A percentile compares a stretch with the other conserved stretches of the same genome.
These are phyloP conservation scores for Microdochium bolleyi DNA, from an alignment of 2,329 filamentous ascomycete genomes.

Conservation along the genomic window DNA sequence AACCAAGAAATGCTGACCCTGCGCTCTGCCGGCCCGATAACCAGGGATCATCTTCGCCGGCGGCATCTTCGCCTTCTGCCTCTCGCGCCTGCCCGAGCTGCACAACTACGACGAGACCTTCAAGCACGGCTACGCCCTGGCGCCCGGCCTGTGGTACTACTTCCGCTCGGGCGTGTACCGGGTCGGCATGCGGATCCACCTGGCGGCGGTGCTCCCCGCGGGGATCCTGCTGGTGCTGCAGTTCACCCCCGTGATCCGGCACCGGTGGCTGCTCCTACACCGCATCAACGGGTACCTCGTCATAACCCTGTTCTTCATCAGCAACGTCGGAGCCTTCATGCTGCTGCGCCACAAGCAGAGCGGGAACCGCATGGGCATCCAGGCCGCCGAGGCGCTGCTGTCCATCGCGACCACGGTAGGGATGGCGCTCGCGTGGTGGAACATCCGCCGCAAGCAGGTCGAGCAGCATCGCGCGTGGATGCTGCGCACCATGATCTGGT, in stretches of 20 bases:
- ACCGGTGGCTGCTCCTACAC: constrained; percentile 44
- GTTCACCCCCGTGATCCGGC: constrained; percentile 37
- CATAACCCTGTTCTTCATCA: constrained; percentile 35
- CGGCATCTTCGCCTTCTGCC: constrained; percentile 36
- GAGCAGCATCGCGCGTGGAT: constrained; percentile 59
- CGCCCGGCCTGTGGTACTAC: constrained; percentile 33
- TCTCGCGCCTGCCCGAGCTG: constrained; percentile 41
- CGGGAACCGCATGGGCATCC: constrained; percentile 39
- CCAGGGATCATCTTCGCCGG: too few relatives aligned
- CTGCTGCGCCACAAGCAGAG: constrained; percentile 43
- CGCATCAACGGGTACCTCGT: constrained; percentile 52
- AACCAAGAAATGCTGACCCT: too few relatives aligned
- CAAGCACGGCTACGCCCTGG: constrained; percentile 17
- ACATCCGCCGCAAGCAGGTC: constrained; percentile 53
- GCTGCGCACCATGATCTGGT: constrained; percentile 48
- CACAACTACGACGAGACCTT: constrained; percentile 31
- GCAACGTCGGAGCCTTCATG: constrained; percentile 42
- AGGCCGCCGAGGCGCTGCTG: constrained; percentile 35
- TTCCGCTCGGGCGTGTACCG: constrained; percentile 18
- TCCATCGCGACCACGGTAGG: too few relatives aligned
- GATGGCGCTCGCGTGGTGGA: constrained; percentile 41
- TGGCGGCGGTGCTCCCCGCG: constrained; percentile 34
- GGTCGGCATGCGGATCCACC: constrained; percentile 36
- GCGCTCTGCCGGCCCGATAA: too few relatives aligned
- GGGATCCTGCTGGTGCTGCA: constrained; percentile 35